Percentiles rank a stretch among this genome's conserved stretches.
These are phyloP conservation scores for Lipomyces anomalus DNA, from an alignment of 805 yeast genomes.

Conservation along the genomic window DNA sequence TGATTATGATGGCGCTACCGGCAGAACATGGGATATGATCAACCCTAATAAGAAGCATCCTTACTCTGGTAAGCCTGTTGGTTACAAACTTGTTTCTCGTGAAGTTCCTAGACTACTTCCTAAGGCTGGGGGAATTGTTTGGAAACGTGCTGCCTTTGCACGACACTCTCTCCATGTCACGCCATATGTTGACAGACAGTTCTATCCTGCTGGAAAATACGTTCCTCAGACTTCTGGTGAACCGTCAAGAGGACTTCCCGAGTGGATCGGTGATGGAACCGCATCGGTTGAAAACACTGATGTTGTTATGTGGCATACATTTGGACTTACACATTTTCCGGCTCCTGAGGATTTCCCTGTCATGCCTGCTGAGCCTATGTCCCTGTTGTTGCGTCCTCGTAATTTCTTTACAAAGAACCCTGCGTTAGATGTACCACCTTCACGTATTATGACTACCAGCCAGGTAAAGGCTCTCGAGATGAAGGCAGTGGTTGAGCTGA, in stretches of 20 bases:
- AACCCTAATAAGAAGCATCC: conserved; percentile 63
- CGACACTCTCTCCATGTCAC: conserved; percentile 59
- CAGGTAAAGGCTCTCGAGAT: conserved; percentile 4
- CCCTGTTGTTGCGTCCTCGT: conserved; percentile 69
- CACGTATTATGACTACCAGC: conserved; percentile 20
- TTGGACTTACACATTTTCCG: conserved; percentile 81
- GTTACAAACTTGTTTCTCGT: conserved; percentile 70
- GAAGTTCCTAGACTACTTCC: conserved; percentile 72
- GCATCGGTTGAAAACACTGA: conserved; percentile 49
- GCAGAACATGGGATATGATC: conserved; percentile 72
- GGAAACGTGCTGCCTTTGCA: conserved; percentile 83
- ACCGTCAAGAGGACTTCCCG: conserved; percentile 29
- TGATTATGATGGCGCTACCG: conserved; percentile 53
- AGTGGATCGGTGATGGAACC: conserved; percentile 34
- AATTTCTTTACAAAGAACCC: conserved; percentile 76
- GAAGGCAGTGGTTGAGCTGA: conserved; percentile 8
- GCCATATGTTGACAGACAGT: conserved; percentile 65
- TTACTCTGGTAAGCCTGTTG: conserved; percentile 68
- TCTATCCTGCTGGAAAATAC: conserved; percentile 65
- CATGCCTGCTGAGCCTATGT: conserved; percentile 81
- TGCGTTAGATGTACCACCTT: conserved; percentile 64
- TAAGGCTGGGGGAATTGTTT: conserved; percentile 64
- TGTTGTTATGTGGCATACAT: conserved; percentile 70
- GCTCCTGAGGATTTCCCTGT: conserved; percentile 87
- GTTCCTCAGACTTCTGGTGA: conserved; percentile 35